Evolutionary conservation across 1,284 basidiomycete genomes (phyloP), one percentile per base, ranked within the genome.

Genomic region (Boletus calvinii): DNA sequence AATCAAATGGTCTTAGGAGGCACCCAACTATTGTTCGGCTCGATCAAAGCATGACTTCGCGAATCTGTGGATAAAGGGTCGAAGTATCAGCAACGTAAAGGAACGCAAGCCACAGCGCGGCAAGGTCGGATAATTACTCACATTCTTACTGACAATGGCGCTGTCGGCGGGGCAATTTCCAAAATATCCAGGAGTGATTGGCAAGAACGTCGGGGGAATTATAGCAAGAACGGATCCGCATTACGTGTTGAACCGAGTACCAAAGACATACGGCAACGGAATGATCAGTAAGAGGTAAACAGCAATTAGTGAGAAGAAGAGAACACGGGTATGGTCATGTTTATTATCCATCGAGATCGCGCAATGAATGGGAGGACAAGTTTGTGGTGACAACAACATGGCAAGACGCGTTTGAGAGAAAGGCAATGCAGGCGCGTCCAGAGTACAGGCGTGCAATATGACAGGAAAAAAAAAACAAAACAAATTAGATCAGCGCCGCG

Each of bases 61-160:
- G 79, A 57, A 81, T 81, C 79, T 81, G 46, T 29, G 31, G 30
- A 41, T 35, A 42, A 51, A 10, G 15, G 31, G 18, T 49, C 41
- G 38, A 39, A 26, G n/a, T 2, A n/a, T 13, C 15, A 50, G 24
- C 43, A 38, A 17, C 39, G 35, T 36, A 29, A 42, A 30, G 38
- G 42, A 61, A 56, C 38, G 6, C 26, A 12, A 22, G 35, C 20
- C 42, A 11, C 22, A 37, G 15, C 9, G 37, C 36, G 43, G 24
- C 30, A 32, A 43, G 34, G 22, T 53, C 48, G 48, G 56, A 50
- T 46, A 44, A 49, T 50, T 34, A 84, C 84, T 74, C 72, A 86
- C 85, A 60, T 85, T 85, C 64, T 77, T 82, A 74, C 80, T 85
- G 64, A 86, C 79, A 61, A 85, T 81, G 52, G 82, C 75, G 67